Base-by-base conservation (phyloP, 768 basidiomycete species). In the Pulveroboletus ravenelii region DNA sequence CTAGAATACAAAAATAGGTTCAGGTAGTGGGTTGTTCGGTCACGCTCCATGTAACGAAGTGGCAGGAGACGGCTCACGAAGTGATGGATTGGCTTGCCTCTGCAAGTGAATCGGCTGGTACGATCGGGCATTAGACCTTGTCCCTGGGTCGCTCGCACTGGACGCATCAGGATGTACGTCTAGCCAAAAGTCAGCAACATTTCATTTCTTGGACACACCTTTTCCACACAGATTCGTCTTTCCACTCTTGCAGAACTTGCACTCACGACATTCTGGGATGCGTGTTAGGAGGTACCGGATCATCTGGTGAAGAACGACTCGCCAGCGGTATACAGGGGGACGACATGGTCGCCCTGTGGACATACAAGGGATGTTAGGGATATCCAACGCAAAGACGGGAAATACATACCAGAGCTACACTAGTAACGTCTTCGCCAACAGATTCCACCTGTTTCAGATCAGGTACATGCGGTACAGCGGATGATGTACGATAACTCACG, bases 171-270 rank as follows among this genome's bases (percentile, higher is more conserved):
- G 13, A 34, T 55, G 45, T 56, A 35, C 10, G 31, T 17, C 17
- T 25, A 10, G 12, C 15, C n/a, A 35, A 14, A 3, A 2, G 17
- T n/a, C 10, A 6, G 14, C 5, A 14, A 29, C 23, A 30, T 48
- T n/a, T 27, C 25, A 4, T 27, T 27, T 27, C 7, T 23, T 20
- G 5, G 27, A 9, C 37, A 42, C 48, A 91, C 91, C 91, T 79
- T 84, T 84, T 54, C 93, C 87, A 65, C 95, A 99, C n/a, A 99
- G 82, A 70, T 99, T 99, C 50, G 96, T 99, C 78, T 98, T 98
- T 47, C 90, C 91, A 53, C 89, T 91, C 71, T 87, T 95, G 79
- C 96, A 99, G 76, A 98, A 98, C 70, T 97, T 98, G 76, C 96
- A 99, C 72, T 99, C 87, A 34, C 81, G 81, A 65, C 93, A 96